Percentiles rank a stretch among this genome's conserved stretches.
These are phyloP conservation scores for Rhizopogon vulgaris DNA, from an alignment of 768 basidiomycete species.

Conservation along the genomic window DNA sequence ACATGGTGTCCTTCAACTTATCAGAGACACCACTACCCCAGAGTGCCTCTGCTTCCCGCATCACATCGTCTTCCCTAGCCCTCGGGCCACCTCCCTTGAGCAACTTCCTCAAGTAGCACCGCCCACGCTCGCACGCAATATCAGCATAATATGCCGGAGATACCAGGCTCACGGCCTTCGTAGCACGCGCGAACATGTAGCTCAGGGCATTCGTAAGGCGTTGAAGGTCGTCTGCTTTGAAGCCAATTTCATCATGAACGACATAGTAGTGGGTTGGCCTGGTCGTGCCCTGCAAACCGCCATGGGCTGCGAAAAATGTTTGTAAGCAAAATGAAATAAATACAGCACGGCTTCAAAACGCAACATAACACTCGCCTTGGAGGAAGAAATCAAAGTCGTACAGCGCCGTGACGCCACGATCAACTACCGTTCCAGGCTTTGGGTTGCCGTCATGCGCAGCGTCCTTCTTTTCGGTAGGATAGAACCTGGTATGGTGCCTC, in stretches of 20 bases:
- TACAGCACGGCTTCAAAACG: background rate
- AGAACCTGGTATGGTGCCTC: conserved; percentile 54
- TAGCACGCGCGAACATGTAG: conserved; percentile 55
- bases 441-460: conserved; percentile 47
- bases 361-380: conserved; percentile 29
- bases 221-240: conserved; percentile 46
- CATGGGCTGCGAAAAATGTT: conserved; percentile 25
- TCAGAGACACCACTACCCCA: conserved; percentile 53
- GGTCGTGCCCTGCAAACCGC: conserved; percentile 43
- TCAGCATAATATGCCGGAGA: conserved; percentile 37
- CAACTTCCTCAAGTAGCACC: conserved; percentile 46
- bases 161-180: conserved; percentile 35
- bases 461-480: conserved; percentile 36
- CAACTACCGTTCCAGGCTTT: conserved; percentile 47
- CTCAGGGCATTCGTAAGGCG: conserved; percentile 44
- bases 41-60: conserved; percentile 42
- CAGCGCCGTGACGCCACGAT: conserved; percentile 47
- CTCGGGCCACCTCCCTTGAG: conserved; percentile 31
- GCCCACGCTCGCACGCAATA: conserved; percentile 46
- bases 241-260: conserved; percentile 46
- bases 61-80: conserved; percentile 41
- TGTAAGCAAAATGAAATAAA: background rate
- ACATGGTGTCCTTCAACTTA: conserved; percentile 65
- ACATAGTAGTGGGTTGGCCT: conserved; percentile 52
- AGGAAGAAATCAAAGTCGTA: conserved; percentile 54